These are phyloP conservation scores for Gardenia jasminoides DNA, from an alignment of 257 asterid species.

Conservation along the genomic window DNA sequence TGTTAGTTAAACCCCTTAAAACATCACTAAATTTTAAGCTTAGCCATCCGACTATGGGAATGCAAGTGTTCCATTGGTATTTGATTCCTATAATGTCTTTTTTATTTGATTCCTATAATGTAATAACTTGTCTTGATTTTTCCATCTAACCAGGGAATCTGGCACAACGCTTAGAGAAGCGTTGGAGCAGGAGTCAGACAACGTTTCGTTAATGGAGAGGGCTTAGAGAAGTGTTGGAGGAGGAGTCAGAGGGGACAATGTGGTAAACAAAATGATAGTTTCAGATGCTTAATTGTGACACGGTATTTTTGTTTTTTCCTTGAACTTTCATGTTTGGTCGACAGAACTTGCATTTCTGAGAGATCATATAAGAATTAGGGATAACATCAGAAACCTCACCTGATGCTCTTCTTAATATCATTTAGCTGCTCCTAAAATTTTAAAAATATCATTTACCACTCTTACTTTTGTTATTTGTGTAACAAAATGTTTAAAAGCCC, in stretches of 20 bases:
- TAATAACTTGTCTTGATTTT: no score
- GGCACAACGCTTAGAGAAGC: not conserved
- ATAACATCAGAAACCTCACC: not conserved
- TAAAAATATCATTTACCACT: no score
- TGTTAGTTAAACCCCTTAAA: not conserved
- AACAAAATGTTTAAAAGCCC: no score
- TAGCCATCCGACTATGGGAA: not conserved
- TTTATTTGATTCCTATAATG: no score
- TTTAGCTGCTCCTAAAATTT: no score
- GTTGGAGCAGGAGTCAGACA: not conserved
- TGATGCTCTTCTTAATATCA: no score
- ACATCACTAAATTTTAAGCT: not conserved
- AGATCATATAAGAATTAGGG: not conserved
- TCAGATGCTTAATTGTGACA: not conserved
- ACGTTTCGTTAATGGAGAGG: not conserved
- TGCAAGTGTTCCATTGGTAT: no score
- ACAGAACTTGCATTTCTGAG: not conserved
- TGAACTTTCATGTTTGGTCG: no score
- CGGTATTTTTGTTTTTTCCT: no score
- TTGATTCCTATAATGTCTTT: no score
- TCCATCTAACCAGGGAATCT: not conserved
- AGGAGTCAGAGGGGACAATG: not conserved
- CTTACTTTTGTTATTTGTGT: no score
- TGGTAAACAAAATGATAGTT: no score
- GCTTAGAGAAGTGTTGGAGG: not conserved